Conservation (phyloP, 495 filamentous ascomycete species). For the Penicillium steckii region DNA sequence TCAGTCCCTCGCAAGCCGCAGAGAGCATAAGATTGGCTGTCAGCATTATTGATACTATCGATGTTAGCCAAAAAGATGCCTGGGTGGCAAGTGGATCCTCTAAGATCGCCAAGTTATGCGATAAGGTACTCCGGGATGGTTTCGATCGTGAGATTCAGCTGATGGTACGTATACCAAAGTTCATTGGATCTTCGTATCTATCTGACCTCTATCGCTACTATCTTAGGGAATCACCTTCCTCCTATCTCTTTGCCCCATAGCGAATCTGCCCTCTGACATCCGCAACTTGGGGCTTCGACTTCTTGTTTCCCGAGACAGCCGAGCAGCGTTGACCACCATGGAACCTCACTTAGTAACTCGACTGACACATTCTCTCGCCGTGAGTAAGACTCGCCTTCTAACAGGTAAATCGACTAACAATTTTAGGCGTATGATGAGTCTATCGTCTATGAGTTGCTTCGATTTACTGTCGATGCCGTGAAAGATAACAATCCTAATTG, state of each 20-base stretch:
- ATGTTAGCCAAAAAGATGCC: constrained; percentile 32
- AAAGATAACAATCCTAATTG: background rate
- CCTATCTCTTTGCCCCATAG: constrained; percentile 25
- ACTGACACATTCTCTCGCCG: constrained; percentile 23
- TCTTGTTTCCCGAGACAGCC: constrained; percentile 30
- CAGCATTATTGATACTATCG: constrained; percentile 44
- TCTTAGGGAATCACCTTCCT: constrained; percentile 41
- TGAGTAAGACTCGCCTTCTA: constrained; percentile 13
- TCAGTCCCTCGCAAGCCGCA: constrained; percentile 38
- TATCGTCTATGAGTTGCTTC: constrained; percentile 21
- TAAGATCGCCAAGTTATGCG: constrained; percentile 50
- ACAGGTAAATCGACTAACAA: background rate
- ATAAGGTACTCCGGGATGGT: constrained; percentile 44
- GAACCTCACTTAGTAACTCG: constrained; percentile 23
- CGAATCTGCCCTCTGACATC: constrained; percentile 25
- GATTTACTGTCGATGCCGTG: constrained; percentile 24
- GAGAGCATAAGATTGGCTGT: constrained; percentile 52
- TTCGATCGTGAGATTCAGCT: constrained; percentile 43
- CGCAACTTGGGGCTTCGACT: constrained; percentile 21
- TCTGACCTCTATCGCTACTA: background rate
- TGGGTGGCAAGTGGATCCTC: constrained; percentile 46
- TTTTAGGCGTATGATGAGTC: constrained; percentile 22
- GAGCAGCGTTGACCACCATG: constrained; percentile 18
- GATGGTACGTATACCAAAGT: constrained; percentile 30
- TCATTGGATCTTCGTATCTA: background rate